phyloP scores from a whole-genome alignment of 495 filamentous ascomycete species.

The Talaromyces liani region DNA sequence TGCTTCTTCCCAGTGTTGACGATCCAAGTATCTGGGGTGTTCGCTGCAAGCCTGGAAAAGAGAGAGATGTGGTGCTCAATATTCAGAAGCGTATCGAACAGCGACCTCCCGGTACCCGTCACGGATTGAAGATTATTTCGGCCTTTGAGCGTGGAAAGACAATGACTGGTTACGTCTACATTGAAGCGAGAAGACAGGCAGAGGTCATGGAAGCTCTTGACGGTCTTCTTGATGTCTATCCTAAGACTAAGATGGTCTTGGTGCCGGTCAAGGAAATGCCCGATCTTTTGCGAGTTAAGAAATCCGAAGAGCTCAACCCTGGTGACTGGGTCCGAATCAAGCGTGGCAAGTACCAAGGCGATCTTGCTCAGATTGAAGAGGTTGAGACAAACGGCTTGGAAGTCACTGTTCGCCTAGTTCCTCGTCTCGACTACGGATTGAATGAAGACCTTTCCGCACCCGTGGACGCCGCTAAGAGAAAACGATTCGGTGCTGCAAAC shows the following conservation, averaged over 20 bases:
- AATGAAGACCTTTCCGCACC: constrained; percentile 66
- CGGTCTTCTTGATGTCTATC: constrained; percentile 78
- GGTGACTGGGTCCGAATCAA: constrained; percentile 89
- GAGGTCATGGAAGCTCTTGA: constrained; percentile 78
- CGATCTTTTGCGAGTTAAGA: constrained; percentile 81
- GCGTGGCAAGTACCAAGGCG: constrained; percentile 75
- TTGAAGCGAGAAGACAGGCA: constrained; percentile 79
- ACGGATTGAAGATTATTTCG: constrained; percentile 70
- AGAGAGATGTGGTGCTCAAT: constrained; percentile 77
- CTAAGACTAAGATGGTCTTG: constrained; percentile 69
- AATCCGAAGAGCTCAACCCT: constrained; percentile 76
- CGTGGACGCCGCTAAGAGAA: constrained; percentile 58
- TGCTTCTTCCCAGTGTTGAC: constrained; percentile 87
- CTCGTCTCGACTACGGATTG: constrained; percentile 83
- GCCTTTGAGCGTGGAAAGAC: constrained; percentile 83
- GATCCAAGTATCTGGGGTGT: constrained; percentile 96
- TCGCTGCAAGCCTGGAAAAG: constrained; percentile 89
- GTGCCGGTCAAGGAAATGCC: constrained; percentile 98
- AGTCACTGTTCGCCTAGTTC: constrained; percentile 78
- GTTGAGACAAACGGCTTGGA: constrained; percentile 89
- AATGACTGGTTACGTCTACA: constrained; percentile 92
- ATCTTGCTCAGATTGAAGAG: constrained; percentile 89
- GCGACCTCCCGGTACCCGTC: constrained; percentile 55
- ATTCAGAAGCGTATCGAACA: constrained; percentile 86
- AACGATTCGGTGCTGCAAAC: constrained; percentile 52